A percentile compares a stretch with the other conserved stretches of the same genome.
These are phyloP conservation scores for Metschnikowia sp. DNA, from an alignment of 805 yeast species.

Conservation along the genomic window DNA sequence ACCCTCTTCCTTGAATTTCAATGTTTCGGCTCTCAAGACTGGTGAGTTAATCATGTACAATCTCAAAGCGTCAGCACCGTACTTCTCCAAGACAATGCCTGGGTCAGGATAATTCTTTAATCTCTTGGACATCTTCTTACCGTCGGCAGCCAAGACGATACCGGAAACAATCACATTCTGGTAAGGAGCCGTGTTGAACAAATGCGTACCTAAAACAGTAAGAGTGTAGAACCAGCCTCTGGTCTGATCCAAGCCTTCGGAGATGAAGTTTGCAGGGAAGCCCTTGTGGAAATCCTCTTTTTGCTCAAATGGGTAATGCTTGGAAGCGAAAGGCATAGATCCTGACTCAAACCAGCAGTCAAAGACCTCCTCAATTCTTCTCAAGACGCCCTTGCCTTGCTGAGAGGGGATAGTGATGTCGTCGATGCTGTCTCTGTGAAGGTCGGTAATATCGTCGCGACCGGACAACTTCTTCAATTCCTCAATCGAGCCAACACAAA, in stretches of 20 bases:
- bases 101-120: slow-evolving; percentile 98
- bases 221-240: slow-evolving; percentile 99
- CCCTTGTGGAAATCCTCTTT: slow-evolving; percentile 63
- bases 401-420: slow-evolving; percentile 89
- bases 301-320: slow-evolving; percentile 94
- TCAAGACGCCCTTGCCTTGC: slow-evolving; percentile 81
- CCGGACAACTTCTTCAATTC: slow-evolving; percentile 88
- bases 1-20: slow-evolving; percentile 98
- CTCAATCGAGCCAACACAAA: slow-evolving; percentile 87
- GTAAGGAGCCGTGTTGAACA: slow-evolving; percentile 90
- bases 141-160: slow-evolving; percentile 95
- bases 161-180: slow-evolving; percentile 94
- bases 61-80: slow-evolving; percentile 98
- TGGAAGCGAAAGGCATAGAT: slow-evolving; percentile 96
- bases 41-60: slow-evolving; percentile 96
- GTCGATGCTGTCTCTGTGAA: slow-evolving; percentile 93
- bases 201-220: slow-evolving; percentile 91
- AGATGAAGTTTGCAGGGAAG: slow-evolving; percentile 96
- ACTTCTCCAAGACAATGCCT: slow-evolving; percentile 68
- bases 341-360: slow-evolving; percentile 99
- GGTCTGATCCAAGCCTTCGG: slow-evolving; percentile 99
- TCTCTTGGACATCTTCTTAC: slow-evolving; percentile 98
- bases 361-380: slow-evolving; percentile 94
- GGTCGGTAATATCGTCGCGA: slow-evolving; percentile 71
- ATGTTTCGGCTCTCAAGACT: slow-evolving; percentile 91